These are phyloP conservation scores for Colletotrichum lentis DNA, from an alignment of 2,329 filamentous ascomycete species.

Conservation along the genomic window DNA sequence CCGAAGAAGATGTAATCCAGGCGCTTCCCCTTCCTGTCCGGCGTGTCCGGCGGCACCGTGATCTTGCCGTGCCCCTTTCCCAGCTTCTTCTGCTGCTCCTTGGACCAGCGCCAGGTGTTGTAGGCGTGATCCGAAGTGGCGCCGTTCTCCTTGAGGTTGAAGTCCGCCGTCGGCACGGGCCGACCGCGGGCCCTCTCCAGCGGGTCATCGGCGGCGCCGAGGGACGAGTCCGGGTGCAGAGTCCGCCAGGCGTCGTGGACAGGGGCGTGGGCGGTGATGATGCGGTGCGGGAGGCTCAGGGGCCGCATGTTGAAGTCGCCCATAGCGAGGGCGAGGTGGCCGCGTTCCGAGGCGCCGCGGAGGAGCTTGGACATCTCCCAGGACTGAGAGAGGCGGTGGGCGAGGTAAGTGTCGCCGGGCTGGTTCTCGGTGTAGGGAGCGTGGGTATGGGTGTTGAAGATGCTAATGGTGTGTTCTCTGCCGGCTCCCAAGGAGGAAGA, in stretches of 20 bases:
- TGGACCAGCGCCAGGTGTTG: constrained; percentile 94
- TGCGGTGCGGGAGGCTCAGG: constrained; percentile 79
- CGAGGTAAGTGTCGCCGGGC: constrained; percentile 83
- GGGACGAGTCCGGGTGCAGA: constrained; percentile 81
- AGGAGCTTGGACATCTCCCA: constrained; percentile 95
- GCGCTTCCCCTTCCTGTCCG: constrained; percentile 81
- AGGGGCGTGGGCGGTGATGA: constrained; percentile 80
- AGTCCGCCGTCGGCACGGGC: constrained; percentile 77
- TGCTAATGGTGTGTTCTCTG: constrained; percentile 75
- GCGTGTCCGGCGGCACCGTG: constrained; percentile 68
- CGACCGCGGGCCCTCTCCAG: constrained; percentile 71
- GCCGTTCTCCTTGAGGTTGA: constrained; percentile 82
- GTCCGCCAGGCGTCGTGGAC: constrained; percentile 86
- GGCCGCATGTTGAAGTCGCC: constrained; percentile 99
- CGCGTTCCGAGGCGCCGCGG: constrained; percentile 78
- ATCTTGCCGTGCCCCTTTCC: constrained; percentile 68
- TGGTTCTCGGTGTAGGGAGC: constrained; percentile 81
- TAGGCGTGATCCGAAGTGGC: constrained; percentile 84
- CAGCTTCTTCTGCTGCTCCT: constrained; percentile 72
- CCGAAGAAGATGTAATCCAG: constrained; percentile 94
- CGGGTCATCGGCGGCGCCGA: constrained; percentile 75
- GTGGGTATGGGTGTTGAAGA: constrained; percentile 87
- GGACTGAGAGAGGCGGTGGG: constrained; percentile 89
- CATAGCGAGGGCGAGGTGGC: constrained; percentile 83
- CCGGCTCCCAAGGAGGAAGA: constrained; percentile 32